Evolutionary conservation across 1,139 yeast species (phyloP), one percentile per base, ranked within the genome.

Genomic region (Pichiaceae sp.): DNA sequence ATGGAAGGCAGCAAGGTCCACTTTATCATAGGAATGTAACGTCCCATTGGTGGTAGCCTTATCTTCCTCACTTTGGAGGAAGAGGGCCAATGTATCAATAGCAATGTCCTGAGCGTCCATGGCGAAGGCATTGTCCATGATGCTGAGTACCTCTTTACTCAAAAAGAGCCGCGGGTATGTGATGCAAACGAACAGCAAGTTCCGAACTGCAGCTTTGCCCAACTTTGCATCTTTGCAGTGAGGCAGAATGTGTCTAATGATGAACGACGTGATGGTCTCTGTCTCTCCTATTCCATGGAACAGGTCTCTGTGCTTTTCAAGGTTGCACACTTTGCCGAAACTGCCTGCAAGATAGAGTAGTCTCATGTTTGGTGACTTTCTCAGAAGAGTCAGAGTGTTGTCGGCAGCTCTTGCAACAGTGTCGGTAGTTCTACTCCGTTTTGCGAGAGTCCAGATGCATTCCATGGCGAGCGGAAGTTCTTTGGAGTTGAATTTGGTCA

Each of bases 401-500:
- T 75, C 57, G 14, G 82, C 69, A 0, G 86, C 86, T 46, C 67
- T 75, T 0, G 76, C 72, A 8, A 83, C 49, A 43, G 72, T 72
- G 1, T 53, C 42, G 0, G 71, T 66, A 1, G 65, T 61, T 3
- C 32, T 18, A 31, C 64, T 63, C 47, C 70, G 57, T 9, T 48
- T 53, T 4, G 82, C 64, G 1, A 82, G 60, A 8, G 57, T 57
- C 80, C 86, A 76, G 4, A 75, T 58, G 40, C 84, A 67, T 2
- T 87, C 84, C 51, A 83, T 68, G 0, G 87, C 94, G 46, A 77
- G 78, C 20, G 72, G 74, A 12, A 84, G 56, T 46, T 82, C 89
- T 39, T 56, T 63, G 0, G 68, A 64, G 37, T 67, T 70, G 53
- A 79, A 70, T 43, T 70, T 78, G 2, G 87, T 78, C 32, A 85